These are phyloP conservation scores for Wallacemonas rigidus DNA, from an alignment of 208 protist species.

Conservation along the genomic window DNA sequence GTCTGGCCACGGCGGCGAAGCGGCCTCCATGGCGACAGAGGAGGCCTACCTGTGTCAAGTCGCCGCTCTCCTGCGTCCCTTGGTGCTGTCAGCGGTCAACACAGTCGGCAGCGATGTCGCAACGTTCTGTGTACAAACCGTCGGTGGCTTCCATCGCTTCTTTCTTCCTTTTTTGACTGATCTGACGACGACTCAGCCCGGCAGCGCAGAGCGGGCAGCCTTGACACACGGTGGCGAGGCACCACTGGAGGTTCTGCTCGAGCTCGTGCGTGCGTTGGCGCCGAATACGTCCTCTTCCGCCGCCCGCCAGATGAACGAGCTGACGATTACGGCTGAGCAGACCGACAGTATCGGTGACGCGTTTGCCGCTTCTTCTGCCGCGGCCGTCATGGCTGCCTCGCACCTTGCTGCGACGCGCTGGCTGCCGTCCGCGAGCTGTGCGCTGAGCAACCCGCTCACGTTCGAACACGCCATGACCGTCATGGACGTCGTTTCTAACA, in stretches of 20 bases:
- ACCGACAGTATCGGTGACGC: too few relatives aligned
- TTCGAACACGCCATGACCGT: conserved; percentile 26
- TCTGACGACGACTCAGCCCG: not conserved
- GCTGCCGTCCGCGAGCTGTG: conserved; percentile 34
- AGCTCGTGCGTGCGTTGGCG: conserved; percentile 36
- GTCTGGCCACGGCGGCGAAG: not conserved
- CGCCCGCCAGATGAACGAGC: too few relatives aligned
- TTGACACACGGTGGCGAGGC: conserved; percentile 2
- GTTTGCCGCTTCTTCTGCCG: too few relatives aligned
- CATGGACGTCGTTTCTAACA: conserved; percentile 10
- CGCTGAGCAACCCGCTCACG: conserved; percentile 23
- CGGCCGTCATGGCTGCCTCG: conserved; percentile 2
- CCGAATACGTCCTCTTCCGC: not conserved
- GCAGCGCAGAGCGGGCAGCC: not conserved
- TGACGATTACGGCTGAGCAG: too few relatives aligned
- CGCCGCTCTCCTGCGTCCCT: conserved; percentile 32
- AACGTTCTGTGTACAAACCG: conserved; percentile 56
- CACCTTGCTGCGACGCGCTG: conserved; percentile 12
- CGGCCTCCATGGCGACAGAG: conserved; percentile 14
- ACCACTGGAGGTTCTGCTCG: conserved; percentile 25
- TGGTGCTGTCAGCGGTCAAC: conserved; percentile 43
- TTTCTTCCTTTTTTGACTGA: conserved; percentile 57
- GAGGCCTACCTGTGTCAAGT: conserved; percentile 31
- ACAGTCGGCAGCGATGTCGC: conserved; percentile 64
- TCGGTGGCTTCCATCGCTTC: conserved; percentile 76